Evolutionary conservation across 2,329 filamentous ascomycete genomes (phyloP).

Genomic region (Sporothrix luriei): DNA sequence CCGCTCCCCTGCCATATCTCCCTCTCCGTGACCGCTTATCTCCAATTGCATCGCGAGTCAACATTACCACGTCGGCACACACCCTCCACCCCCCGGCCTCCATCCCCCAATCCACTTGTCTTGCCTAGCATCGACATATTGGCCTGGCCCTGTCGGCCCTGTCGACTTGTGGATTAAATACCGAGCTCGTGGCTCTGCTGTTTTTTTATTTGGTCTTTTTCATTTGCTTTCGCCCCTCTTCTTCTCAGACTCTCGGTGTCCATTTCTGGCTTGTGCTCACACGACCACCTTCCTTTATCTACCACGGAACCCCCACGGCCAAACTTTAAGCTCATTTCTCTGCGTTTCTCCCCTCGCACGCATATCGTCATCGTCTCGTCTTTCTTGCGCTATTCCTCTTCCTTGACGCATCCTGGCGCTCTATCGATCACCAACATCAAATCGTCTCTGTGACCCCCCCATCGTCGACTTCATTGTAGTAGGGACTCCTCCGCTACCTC

Average conservation of each 20-base stretch:
- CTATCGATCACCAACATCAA: not conserved
- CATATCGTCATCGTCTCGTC: slow-evolving; percentile 17
- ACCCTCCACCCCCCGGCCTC: not conserved
- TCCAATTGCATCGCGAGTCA: slow-evolving; percentile 13
- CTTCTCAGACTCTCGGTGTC: slow-evolving; percentile 24
- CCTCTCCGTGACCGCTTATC: slow-evolving; percentile 25
- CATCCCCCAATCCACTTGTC: not conserved
- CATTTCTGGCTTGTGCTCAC: slow-evolving; percentile 31
- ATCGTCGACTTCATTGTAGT: not conserved
- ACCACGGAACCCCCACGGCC: slow-evolving; percentile 24
- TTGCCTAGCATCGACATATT: not conserved
- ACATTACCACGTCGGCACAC: slow-evolving; percentile 4
- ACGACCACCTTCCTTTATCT: slow-evolving; percentile 31
- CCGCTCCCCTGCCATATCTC: slow-evolving; percentile 6
- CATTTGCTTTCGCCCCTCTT: not conserved
- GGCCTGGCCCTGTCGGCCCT: not conserved
- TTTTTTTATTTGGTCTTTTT: not conserved
- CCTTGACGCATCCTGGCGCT: not conserved
- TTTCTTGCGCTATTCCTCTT: not conserved
- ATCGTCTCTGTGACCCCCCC: not conserved
- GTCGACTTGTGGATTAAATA: slow-evolving; percentile 16
- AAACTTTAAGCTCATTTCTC: slow-evolving; percentile 20
- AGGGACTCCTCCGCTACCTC: not conserved
- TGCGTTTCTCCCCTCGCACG: slow-evolving; percentile 1
- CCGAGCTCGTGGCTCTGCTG: not conserved